Percentiles rank a stretch among this genome's conserved stretches.
phyloP scores from a whole-genome alignment of 257 asterid genomes.

The Plectranthus barbatus region DNA sequence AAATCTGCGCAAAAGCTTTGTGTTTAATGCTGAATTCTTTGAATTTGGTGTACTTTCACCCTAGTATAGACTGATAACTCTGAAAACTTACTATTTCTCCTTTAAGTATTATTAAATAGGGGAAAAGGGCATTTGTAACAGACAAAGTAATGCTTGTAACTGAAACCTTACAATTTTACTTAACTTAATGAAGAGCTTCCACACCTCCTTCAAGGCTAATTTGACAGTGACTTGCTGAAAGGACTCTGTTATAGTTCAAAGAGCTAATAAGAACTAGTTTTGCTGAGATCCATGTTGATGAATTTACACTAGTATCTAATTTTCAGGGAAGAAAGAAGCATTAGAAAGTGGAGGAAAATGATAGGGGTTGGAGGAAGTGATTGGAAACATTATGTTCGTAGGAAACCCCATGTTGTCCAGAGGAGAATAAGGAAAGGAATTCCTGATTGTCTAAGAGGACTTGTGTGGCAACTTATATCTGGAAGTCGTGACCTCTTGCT shows the following conservation, averaged over 20 bases:
- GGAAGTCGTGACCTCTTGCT: conserved; percentile 98
- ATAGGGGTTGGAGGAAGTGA: conserved; percentile 99
- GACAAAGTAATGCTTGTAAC: neutral
- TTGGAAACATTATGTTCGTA: conserved; percentile 92
- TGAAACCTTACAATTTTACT: neutral
- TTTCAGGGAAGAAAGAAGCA: conserved; percentile 81
- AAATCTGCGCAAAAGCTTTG: neutral
- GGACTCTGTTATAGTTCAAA: conserved; percentile 5
- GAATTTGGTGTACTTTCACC: neutral
- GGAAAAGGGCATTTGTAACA: neutral
- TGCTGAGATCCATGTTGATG: neutral
- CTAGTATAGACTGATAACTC: neutral
- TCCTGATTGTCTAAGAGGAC: conserved; percentile 98
- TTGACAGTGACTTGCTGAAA: neutral
- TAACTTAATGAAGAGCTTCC: neutral
- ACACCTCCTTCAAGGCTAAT: neutral
- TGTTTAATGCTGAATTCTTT: neutral
- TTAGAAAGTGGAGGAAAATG: conserved; percentile 98
- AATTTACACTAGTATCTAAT: conserved; percentile 12
- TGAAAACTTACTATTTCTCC: neutral
- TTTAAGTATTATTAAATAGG: neutral
- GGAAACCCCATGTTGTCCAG: conserved; percentile 90
- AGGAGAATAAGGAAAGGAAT: conserved; percentile 96
- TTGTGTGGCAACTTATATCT: conserved; percentile 95
- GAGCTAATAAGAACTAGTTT: neutral